Conservation (phyloP, 768 basidiomycete species). For the Boletus huronensis region DNA sequence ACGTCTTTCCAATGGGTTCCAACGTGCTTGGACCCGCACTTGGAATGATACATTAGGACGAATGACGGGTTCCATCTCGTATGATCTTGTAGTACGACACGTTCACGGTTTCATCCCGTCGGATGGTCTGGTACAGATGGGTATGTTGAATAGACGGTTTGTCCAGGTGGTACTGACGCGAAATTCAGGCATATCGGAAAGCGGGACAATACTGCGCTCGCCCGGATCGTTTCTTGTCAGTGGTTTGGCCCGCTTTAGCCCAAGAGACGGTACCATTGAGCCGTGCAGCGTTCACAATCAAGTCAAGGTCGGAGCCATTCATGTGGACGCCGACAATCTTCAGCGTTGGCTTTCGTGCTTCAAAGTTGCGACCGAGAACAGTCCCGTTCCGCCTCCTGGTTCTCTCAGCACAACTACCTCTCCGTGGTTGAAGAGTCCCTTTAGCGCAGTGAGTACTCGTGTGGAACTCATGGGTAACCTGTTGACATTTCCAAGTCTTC, state of each 20-base stretch:
- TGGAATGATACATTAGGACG: conserved; percentile 69
- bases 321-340: conserved; percentile 44
- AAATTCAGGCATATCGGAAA: conserved; percentile 21
- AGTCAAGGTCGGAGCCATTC: conserved; percentile 45
- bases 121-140: conserved; percentile 16
- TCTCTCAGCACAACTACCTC: conserved; percentile 11
- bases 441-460: conserved; percentile 19
- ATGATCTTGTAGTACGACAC: conserved; percentile 48
- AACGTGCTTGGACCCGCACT: conserved; percentile 63
- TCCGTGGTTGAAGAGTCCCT: conserved; percentile 30
- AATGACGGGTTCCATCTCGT: conserved; percentile 52
- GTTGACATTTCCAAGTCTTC: conserved; percentile 19
- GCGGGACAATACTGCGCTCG: conserved; percentile 41
- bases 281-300: conserved; percentile 47
- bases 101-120: conserved; percentile 42
- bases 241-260: conserved; percentile 55
- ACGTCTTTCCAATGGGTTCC: conserved; percentile 55
- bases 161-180: not conserved
- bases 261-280: conserved; percentile 51
- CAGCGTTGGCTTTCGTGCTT: conserved; percentile 14
- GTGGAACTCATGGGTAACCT: not conserved
- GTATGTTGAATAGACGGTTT: conserved; percentile 23
- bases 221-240: conserved; percentile 43
- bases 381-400: not conserved
- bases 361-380: conserved; percentile 2